phyloP scores from a whole-genome alignment of 129 eudicot genomes.

The Flaveria ramosissima region DNA sequence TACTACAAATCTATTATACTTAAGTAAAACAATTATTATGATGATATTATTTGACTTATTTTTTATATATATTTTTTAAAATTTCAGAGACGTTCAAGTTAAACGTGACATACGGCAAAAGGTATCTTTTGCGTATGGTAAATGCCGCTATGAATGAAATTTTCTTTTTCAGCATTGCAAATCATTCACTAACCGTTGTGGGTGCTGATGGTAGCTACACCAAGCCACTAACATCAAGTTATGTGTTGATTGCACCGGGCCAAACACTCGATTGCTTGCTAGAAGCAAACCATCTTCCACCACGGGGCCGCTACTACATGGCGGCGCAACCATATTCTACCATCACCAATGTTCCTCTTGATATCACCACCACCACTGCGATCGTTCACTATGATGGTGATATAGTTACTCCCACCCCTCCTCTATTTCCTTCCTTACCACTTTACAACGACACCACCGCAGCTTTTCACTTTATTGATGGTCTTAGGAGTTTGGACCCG shows the following conservation, averaged over 20 bases:
- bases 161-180: conserved; percentile 42
- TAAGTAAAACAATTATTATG: too few species aligned
- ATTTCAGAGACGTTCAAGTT: conserved; percentile 41
- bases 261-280: conserved; percentile 61
- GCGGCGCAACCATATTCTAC: conserved; percentile 43
- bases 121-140: conserved; percentile 46
- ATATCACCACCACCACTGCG: conserved; percentile 56
- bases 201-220: conserved; percentile 58
- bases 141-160: conserved; percentile 51
- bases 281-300: conserved; percentile 39
- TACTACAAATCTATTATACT: too few species aligned
- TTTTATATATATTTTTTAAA: too few species aligned
- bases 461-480: conserved; percentile 36
- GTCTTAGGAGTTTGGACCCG: conserved; percentile 46
- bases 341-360: neutral
- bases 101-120: conserved; percentile 41
- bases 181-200: conserved; percentile 57
- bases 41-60: too few species aligned
- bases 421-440: conserved; percentile 46
- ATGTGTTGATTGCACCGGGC: conserved; percentile 48
- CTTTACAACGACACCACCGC: conserved; percentile 47
- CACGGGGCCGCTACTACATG: conserved; percentile 48
- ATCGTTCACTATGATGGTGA: conserved; percentile 30
- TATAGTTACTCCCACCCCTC: conserved; percentile 4
- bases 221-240: conserved; percentile 44